Percentiles rank a stretch among this genome's conserved stretches.
phyloP scores from a whole-genome alignment of 108 stramenopile species.

The Hondaea fermentalgiana region DNA sequence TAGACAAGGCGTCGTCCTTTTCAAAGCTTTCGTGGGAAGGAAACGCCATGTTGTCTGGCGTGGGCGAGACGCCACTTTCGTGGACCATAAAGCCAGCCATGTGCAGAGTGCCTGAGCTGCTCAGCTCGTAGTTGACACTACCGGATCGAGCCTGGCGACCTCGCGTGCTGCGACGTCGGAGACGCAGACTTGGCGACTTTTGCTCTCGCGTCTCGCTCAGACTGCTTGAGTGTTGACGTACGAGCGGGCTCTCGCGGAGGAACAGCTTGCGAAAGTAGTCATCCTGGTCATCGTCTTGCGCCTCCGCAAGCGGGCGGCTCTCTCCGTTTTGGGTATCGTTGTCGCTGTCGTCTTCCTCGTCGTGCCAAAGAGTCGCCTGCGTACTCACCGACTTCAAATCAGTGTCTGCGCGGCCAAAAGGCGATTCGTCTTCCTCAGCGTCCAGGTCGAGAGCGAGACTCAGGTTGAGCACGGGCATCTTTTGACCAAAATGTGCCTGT shows the following conservation, averaged over 20 bases:
- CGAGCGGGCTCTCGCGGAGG: no score
- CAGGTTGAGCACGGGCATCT: not conserved
- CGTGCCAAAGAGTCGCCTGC: not conserved
- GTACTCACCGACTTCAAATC: not conserved
- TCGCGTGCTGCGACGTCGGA: not conserved
- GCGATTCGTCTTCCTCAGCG: not conserved
- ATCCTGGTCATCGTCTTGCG: not conserved
- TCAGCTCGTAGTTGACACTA: not conserved
- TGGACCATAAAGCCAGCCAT: not conserved
- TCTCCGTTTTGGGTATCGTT: not conserved
- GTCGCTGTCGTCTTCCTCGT: not conserved
- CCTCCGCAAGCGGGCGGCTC: not conserved
- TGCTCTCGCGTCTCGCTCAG: no score
- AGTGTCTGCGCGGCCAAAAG: not conserved
- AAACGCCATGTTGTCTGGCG: not conserved
- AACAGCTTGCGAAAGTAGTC: no score
- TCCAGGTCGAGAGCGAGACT: not conserved
- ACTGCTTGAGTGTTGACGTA: no score
- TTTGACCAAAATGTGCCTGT: not conserved
- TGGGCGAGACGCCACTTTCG: not conserved
- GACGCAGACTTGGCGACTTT: not conserved
- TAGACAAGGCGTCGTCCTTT: not conserved
- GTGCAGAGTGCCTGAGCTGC: constrained; percentile 6
- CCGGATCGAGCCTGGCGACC: not conserved
- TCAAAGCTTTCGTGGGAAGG: not conserved